Conservation (phyloP, 441 rosid genomes). For the Euphorbia celastroides region DNA sequence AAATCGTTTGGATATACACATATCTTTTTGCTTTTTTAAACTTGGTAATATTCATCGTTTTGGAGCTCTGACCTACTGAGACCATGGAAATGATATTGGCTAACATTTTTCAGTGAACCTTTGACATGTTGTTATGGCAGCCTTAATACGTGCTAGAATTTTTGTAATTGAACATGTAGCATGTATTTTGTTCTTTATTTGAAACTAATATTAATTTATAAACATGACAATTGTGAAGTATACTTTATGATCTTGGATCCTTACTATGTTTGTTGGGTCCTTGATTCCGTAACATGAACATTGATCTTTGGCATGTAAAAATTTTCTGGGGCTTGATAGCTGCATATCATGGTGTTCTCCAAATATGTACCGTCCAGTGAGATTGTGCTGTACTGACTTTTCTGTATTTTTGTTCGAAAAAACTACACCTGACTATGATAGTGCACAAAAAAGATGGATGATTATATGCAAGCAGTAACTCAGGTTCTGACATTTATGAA, state of each 20-base stretch:
- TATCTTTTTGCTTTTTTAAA: not conserved
- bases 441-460: not conserved
- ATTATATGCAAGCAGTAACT: not conserved
- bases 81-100: not conserved
- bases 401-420: not conserved
- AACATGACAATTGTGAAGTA: not conserved
- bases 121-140: not conserved
- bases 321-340: not conserved
- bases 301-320: not conserved
- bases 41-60: not conserved
- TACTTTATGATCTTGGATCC: not conserved
- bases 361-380: not conserved
- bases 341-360: not conserved
- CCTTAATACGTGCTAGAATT: not conserved
- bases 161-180: not conserved
- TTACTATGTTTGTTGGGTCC: not conserved
- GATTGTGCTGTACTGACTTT: not conserved
- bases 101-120: not conserved
- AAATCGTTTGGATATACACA: conserved; percentile 2
- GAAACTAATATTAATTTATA: not conserved
- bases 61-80: not conserved
- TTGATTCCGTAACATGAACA: not conserved
- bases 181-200: not conserved
- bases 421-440: not conserved
- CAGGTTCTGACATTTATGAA: not conserved